Evolutionary conservation across 192 early-diverging fungal species (phyloP).

Genomic region (Pilobolus umbonatus): DNA sequence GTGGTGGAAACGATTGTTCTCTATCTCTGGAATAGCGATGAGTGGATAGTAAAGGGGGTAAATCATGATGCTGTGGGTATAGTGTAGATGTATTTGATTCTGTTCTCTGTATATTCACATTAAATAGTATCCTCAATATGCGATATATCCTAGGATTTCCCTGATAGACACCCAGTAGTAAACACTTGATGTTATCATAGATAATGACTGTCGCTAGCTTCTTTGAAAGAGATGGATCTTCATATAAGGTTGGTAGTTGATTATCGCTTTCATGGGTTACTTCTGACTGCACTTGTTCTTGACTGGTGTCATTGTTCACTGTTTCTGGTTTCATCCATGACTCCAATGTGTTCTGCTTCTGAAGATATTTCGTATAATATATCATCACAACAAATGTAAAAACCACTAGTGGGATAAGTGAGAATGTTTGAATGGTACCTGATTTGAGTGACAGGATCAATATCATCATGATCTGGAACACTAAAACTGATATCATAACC

Average conservation of each 20-base stretch:
- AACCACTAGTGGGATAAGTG: constrained; percentile 55
- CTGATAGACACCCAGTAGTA: no score
- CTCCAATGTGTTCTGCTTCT: neutral
- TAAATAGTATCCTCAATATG: neutral
- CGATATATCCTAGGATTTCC: no score
- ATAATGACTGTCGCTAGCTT: neutral
- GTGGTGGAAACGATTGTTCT: neutral
- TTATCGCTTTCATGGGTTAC: no score
- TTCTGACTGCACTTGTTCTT: no score
- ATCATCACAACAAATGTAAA: neutral
- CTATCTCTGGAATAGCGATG: neutral
- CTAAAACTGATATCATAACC: constrained; percentile 48
- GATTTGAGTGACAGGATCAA: constrained; percentile 50
- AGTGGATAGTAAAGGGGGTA: no score
- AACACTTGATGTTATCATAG: neutral
- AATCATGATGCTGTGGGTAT: no score
- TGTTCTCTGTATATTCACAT: neutral
- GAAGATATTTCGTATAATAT: neutral
- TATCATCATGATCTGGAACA: constrained; percentile 67
- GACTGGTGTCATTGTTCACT: no score
- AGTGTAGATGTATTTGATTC: neutral
- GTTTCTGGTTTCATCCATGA: neutral
- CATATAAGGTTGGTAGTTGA: no score
- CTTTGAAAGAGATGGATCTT: neutral
- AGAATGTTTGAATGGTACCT: constrained; percentile 37